phyloP scores from a whole-genome alignment of 768 basidiomycete genomes.

The Tulasnella sp. region DNA sequence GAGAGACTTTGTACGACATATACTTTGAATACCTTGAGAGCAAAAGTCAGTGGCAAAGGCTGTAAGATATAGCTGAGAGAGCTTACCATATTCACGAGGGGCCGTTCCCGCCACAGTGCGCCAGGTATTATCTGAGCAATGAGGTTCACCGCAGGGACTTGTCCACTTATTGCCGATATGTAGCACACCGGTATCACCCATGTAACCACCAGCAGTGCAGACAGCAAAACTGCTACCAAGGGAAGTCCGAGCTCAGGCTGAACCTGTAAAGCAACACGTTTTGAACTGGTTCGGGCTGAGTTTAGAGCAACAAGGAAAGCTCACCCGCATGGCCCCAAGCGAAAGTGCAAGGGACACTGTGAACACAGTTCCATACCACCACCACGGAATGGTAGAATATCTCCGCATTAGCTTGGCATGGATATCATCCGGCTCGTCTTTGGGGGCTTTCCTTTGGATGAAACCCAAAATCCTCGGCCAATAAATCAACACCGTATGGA shows the following conservation, averaged over 20 bases:
- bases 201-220: conserved; percentile 38
- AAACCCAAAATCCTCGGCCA: conserved; percentile 37
- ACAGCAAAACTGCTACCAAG: conserved; percentile 40
- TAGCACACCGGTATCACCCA: conserved; percentile 45
- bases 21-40: too few species aligned
- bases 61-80: too few species aligned
- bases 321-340: conserved; percentile 39
- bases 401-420: conserved; percentile 46
- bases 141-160: conserved; percentile 42
- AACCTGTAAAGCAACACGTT: too few species aligned
- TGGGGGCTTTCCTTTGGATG: conserved; percentile 34
- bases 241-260: conserved; percentile 53
- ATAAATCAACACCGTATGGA: conserved; percentile 44
- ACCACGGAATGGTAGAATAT: conserved; percentile 42
- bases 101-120: conserved; percentile 41
- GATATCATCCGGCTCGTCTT: conserved; percentile 42
- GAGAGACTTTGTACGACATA: too few species aligned
- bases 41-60: too few species aligned
- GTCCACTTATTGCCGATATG: conserved; percentile 43
- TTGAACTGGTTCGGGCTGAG: too few species aligned
- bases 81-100: conserved; percentile 45
- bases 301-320: too few species aligned
- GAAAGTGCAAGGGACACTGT: conserved; percentile 37
- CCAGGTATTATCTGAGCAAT: conserved; percentile 45
- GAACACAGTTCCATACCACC: conserved; percentile 44